These are phyloP conservation scores for Verticillium alfalfae DNA, from an alignment of 2,329 filamentous ascomycete species.

Conservation along the genomic window DNA sequence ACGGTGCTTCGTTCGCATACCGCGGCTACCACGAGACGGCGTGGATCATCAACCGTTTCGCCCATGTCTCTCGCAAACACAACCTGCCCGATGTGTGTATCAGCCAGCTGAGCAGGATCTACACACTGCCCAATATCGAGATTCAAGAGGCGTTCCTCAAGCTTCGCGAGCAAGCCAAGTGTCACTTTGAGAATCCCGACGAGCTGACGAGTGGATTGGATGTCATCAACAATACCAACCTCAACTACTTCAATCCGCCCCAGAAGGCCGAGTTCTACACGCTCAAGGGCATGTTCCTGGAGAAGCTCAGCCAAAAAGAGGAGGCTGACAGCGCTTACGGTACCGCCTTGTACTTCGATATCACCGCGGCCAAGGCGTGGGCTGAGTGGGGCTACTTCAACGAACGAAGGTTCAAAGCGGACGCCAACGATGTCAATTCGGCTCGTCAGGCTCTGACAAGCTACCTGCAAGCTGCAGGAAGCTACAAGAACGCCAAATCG, in stretches of 20 bases:
- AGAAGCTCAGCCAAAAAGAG: slow-evolving; percentile 83
- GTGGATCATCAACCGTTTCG: slow-evolving; percentile 99
- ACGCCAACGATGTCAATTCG: slow-evolving; percentile 73
- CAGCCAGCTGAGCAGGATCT: slow-evolving; percentile 92
- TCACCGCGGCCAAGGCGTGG: slow-evolving; percentile 94
- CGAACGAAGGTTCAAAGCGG: slow-evolving; percentile 90
- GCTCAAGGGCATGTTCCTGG: slow-evolving; percentile 97
- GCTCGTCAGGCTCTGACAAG: slow-evolving; percentile 92
- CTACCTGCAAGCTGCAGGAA: slow-evolving; percentile 90
- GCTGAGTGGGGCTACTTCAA: slow-evolving; percentile 99
- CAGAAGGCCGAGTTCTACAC: slow-evolving; percentile 99
- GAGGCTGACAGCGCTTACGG: slow-evolving; percentile 94
- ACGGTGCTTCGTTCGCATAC: slow-evolving; percentile 91
- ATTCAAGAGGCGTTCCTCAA: slow-evolving; percentile 99
- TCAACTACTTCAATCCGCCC: slow-evolving; percentile 93
- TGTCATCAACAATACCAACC: slow-evolving; percentile 98
- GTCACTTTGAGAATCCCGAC: slow-evolving; percentile 92
- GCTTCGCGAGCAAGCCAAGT: slow-evolving; percentile 96
- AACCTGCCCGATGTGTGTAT: slow-evolving; percentile 96
- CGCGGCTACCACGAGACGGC: slow-evolving; percentile 97
- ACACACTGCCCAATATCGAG: slow-evolving; percentile 97
- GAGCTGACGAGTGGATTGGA: slow-evolving; percentile 91
- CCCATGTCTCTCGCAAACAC: slow-evolving; percentile 95
- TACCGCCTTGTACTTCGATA: slow-evolving; percentile 91
- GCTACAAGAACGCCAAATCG: slow-evolving; percentile 96